These are phyloP conservation scores for Venturia carpophila DNA, from an alignment of 2,329 filamentous ascomycete genomes.

Conservation along the genomic window DNA sequence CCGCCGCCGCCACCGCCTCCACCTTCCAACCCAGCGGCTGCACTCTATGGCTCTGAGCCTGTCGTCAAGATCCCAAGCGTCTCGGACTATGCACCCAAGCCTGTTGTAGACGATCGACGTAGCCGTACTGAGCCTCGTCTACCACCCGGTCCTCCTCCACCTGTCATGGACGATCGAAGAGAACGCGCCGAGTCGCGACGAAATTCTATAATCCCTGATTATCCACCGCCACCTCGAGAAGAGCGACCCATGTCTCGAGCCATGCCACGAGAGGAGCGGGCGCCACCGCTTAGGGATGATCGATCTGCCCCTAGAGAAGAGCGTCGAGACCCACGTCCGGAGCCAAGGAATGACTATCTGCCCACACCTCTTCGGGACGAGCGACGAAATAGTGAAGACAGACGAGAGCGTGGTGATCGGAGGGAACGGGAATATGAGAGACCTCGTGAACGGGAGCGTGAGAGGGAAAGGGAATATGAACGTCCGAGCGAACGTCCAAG, in stretches of 20 bases:
- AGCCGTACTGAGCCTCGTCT: background rate
- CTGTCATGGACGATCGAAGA: background rate
- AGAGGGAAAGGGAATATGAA: slow-evolving; percentile 21
- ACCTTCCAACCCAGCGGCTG: background rate
- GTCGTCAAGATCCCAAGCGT: slow-evolving; percentile 16
- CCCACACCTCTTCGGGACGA: background rate
- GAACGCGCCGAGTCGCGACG: background rate
- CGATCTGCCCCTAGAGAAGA: slow-evolving; percentile 2
- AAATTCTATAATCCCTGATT: background rate
- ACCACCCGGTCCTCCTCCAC: background rate
- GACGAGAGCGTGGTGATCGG: slow-evolving; percentile 24
- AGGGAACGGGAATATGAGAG: slow-evolving; percentile 22
- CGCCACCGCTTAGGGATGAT: background rate
- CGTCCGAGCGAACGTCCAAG: slow-evolving; percentile 25
- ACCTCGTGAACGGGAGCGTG: slow-evolving; percentile 23
- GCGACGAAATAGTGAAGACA: slow-evolving; percentile 24
- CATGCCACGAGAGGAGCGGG: slow-evolving; percentile 3
- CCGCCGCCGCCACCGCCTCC: background rate
- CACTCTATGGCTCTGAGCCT: slow-evolving; percentile 17
- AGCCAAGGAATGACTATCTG: background rate
- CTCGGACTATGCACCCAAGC: slow-evolving; percentile 10
- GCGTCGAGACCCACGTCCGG: background rate
- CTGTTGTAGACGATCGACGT: slow-evolving; percentile 2
- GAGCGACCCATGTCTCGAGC: slow-evolving; percentile 1
- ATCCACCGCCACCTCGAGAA: slow-evolving; percentile 4